Base-by-base conservation (phyloP, 1,284 basidiomycete species). In the Wallemia hederae region DNA sequence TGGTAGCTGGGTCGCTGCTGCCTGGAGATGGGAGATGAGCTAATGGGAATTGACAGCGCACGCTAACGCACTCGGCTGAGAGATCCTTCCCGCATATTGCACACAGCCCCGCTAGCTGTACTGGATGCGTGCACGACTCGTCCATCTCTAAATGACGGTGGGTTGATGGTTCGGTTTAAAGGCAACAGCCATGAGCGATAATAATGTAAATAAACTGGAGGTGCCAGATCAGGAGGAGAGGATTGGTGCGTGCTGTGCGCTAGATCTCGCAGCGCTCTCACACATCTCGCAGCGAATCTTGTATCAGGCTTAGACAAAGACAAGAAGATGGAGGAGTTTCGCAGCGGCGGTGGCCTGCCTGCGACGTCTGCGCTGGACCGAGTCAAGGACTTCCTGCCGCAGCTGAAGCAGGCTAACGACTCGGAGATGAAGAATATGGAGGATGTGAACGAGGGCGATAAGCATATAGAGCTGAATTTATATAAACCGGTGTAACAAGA, bases 51-150 rank as follows among this genome's bases (percentile, higher is more conserved):
- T 62, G 59, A 59, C 62, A 29, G 60, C 2, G 27, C 27, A n/a
- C 2, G 34, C 28, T 14, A 24, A 74, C 82, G 65, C 68, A 94
- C 89, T 77, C 80, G 58, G 87, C 90, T 75, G 31, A 33, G 7
- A 97, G 80, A 66, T 94, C 88, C 71, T 85, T 87, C 34, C 90
- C 91, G 69, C 91, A 98, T 28, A 92, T 71, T 1, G 85, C 89
- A 69, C 91, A 98, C 63, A 97, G 76, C 0, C 92, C 92, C 34
- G 82, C 81, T 62, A 92, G 76, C 71, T 96, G 90, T 65, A 92
- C 82, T 59, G 85, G 85, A 71, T 98, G 91, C 60, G 85, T 87
- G 73, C 91, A 98, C 22, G 85, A 83, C 70, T 92, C 88, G 59
- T 78, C 72, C 64, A 92, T 74, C 56, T 77, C 72, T 25, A 88